These are phyloP conservation scores for Cupressus sempervirens DNA, from an alignment of 75 land plant species.

Conservation along the genomic window DNA sequence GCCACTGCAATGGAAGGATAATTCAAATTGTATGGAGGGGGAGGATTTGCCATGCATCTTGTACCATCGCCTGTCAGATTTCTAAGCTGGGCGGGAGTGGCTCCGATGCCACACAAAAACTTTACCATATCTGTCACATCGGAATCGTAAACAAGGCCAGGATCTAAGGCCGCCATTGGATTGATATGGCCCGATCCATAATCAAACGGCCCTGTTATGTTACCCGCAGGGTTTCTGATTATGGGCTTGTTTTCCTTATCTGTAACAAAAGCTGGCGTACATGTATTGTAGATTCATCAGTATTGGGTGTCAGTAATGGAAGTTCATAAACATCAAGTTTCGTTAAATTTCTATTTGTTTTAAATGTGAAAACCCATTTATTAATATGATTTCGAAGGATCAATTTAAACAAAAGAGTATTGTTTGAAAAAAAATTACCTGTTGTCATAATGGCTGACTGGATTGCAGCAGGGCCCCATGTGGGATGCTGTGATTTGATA, in stretches of 20 bases:
- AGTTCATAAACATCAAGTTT: too few species aligned
- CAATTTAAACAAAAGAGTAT: too few species aligned
- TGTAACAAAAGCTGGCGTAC: constrained; percentile 25
- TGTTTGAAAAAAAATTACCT: constrained; percentile 16
- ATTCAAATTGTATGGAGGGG: constrained; percentile 40
- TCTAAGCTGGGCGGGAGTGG: constrained; percentile 32
- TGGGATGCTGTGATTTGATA: constrained; percentile 41
- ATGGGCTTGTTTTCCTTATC: constrained; percentile 26
- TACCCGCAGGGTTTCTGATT: constrained; percentile 24
- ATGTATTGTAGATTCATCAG: background rate
- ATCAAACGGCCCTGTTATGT: constrained; percentile 42
- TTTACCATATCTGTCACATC: constrained; percentile 25
- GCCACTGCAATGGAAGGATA: constrained; percentile 59
- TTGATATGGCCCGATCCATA: constrained; percentile 49
- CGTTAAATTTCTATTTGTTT: too few species aligned
- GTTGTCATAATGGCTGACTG: constrained; percentile 72
- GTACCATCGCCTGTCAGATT: constrained; percentile 24
- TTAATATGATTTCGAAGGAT: too few species aligned
- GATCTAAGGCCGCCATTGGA: constrained; percentile 34
- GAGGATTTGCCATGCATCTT: constrained; percentile 12
- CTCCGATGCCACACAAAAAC: constrained; percentile 51
- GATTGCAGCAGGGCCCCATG: constrained; percentile 63
- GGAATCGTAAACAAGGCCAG: constrained; percentile 54
- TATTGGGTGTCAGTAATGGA: too few species aligned
- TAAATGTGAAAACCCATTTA: too few species aligned